These are phyloP conservation scores for Dendrostoma leiphaemia DNA, from an alignment of 2,329 filamentous ascomycete genomes.

Conservation along the genomic window DNA sequence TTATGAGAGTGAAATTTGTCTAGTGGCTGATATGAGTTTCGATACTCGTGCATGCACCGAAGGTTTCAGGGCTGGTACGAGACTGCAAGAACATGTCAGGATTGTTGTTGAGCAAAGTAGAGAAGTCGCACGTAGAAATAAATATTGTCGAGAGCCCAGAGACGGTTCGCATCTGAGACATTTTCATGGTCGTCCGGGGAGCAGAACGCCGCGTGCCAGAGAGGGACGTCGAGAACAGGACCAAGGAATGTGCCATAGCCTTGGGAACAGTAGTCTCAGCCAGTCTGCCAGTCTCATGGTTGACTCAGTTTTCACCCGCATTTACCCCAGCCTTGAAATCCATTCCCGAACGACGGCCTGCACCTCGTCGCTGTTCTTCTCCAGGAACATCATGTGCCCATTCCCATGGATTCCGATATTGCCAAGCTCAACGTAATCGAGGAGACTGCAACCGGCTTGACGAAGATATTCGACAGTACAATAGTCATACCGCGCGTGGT, in stretches of 20 bases:
- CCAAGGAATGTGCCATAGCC: background rate
- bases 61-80: too few species aligned
- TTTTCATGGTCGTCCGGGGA: too few species aligned
- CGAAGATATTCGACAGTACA: constrained; percentile 38
- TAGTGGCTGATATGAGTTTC: too few species aligned
- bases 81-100: constrained; percentile 13
- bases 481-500: constrained; percentile 45
- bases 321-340: background rate
- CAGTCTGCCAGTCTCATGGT: too few species aligned
- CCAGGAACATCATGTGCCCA: constrained; percentile 47
- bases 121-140: background rate
- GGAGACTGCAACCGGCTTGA: too few species aligned
- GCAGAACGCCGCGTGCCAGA: background rate
- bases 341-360: too few species aligned
- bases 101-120: background rate
- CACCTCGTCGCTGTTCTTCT: constrained; percentile 44
- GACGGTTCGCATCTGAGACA: background rate
- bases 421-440: constrained; percentile 25
- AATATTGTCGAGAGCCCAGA: background rate
- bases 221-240: too few species aligned
- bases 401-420: constrained; percentile 42
- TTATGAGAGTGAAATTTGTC: too few species aligned
- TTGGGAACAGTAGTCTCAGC: background rate
- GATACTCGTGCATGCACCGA: too few species aligned
- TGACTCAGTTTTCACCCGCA: too few species aligned